phyloP scores from a whole-genome alignment of 257 asterid species.

The Gynochthodes officinalis region DNA sequence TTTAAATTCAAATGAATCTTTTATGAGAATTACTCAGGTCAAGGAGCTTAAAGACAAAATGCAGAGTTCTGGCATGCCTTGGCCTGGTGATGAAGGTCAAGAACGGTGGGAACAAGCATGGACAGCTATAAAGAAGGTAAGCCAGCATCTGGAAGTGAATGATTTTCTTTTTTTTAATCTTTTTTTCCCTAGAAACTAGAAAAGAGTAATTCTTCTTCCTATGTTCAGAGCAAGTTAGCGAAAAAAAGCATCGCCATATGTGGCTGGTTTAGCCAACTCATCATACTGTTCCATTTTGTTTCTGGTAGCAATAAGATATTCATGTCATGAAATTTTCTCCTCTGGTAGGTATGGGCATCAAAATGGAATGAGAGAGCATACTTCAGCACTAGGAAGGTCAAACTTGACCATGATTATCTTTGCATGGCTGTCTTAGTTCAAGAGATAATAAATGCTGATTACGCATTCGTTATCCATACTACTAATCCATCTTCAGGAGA shows the following conservation, averaged over 20 bases:
- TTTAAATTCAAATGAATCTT: background rate
- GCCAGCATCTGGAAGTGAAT: background rate
- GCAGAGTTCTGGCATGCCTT: slow-evolving; percentile 94
- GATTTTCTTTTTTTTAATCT: background rate
- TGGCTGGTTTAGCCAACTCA: background rate
- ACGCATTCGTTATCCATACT: slow-evolving; percentile 98
- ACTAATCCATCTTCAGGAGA: slow-evolving; percentile 96
- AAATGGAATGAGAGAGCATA: slow-evolving; percentile 99
- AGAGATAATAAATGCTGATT: slow-evolving; percentile 94
- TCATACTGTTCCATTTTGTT: background rate
- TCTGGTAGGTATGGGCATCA: slow-evolving; percentile 95
- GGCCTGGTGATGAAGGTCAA: slow-evolving; percentile 99
- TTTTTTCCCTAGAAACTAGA: background rate
- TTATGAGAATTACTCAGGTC: slow-evolving; percentile 36
- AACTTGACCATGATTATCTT: slow-evolving; percentile 85
- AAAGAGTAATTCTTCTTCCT: slow-evolving; percentile 1
- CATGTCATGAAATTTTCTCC: slow-evolving; percentile 1
- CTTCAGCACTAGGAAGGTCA: slow-evolving; percentile 94
- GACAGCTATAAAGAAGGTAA: slow-evolving; percentile 91
- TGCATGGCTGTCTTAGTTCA: slow-evolving; percentile 99
- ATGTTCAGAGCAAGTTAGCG: background rate
- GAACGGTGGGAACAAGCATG: slow-evolving; percentile 98
- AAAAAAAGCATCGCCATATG: background rate
- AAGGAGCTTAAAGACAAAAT: slow-evolving; percentile 83
- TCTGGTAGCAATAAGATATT: slow-evolving; percentile 6